Evolutionary conservation across 768 basidiomycete genomes (phyloP), one percentile per base, ranked within the genome.

Genomic region (Tricholoma flavovirens): DNA sequence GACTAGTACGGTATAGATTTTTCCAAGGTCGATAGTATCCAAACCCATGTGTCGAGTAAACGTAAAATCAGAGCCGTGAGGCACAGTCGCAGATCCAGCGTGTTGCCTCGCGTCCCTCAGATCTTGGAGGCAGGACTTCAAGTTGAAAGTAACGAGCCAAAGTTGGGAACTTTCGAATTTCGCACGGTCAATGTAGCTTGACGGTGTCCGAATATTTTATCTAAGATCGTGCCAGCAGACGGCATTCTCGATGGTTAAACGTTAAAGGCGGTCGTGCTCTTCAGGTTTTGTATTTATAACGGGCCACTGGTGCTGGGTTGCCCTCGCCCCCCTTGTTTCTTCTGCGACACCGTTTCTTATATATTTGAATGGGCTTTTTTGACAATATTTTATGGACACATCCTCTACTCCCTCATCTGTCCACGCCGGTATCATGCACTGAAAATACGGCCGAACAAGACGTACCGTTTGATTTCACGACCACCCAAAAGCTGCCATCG

Each of bases 381-480:
- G 60, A 67, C 64, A 62, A 66, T 64, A 61, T 66, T 61, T 62
- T 65, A 29, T 51, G 65, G 61, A 60, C 64, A 58, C 59, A 59
- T 56, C 60, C 60, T 51, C 52, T 61, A 51, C 59, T 55, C 46
- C 53, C 50, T 54, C 57, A 58, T 56, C 54, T 64, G 52, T 55
- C 62, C 54, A 55, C 60, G 52, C 43, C 56, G 42, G 46, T 64
- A 59, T 57, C 64, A 35, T 60, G 67, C 46, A 63, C n/a, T n/a
- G n/a, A n/a, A n/a, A n/a, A 75, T 69, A 64, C 62, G 17, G 62
- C 70, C 15, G 65, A 71, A 30, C 73, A 73, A 52, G 68, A 74
- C 55, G 59, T 78, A 49, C 73, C 72, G 48, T 72, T 77, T 56
- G 69, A 73, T 62, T 62, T 80, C 53, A 64, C 68, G 55, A 59